Evolutionary conservation across 2,329 filamentous ascomycete genomes (phyloP), one percentile per base, ranked within the genome.

Genomic region (Neurospora crassa): DNA sequence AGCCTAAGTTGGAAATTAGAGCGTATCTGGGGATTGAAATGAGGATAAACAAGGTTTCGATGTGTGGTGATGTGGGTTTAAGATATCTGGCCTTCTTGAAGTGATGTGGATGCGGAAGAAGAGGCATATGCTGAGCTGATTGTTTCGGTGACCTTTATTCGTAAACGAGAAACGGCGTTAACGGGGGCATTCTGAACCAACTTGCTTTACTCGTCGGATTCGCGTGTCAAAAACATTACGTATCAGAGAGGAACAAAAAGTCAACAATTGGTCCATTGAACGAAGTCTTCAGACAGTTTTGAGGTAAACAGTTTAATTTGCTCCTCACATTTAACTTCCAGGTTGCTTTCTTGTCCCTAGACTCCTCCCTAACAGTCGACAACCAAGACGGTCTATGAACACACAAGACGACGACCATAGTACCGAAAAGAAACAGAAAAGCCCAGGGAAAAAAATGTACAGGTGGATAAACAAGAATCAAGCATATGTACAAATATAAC

Each of bases 401-500:
- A n/a, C 7, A 59, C 24, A 67, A 40, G 11, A 40, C 11, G n/a
- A 67, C 41, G n/a, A 67, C 41, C 40, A 40, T n/a, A 41, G 8
- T n/a, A 43, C 68, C 34, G 24, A 40, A 20, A 40, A 14, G 12
- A 18, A 40, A 14, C 20, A 24, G 18, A 14, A 68, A 42, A n/a
- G 24, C 34, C 10, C 18, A 18, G 29, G 29, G 29, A 68, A 59
- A 40, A 71, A 59, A 41, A 37, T 40, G 40, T 18, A 70, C 40
- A 40, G 40, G 40, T 12, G 40, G 5, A 40, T 40, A 3, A 40
- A 40, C 5, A 3, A 3, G 69, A 42, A 72, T 70, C 47, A 69
- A 68, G 68, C 37, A 69, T 53, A 67, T 42, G 59, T 69, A 71
- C 72, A 73, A 47, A 63, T 68, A 6, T 59, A 8, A 59, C 14